These are phyloP conservation scores for Peziza echinospora DNA, from an alignment of 495 filamentous ascomycete genomes.

Conservation along the genomic window DNA sequence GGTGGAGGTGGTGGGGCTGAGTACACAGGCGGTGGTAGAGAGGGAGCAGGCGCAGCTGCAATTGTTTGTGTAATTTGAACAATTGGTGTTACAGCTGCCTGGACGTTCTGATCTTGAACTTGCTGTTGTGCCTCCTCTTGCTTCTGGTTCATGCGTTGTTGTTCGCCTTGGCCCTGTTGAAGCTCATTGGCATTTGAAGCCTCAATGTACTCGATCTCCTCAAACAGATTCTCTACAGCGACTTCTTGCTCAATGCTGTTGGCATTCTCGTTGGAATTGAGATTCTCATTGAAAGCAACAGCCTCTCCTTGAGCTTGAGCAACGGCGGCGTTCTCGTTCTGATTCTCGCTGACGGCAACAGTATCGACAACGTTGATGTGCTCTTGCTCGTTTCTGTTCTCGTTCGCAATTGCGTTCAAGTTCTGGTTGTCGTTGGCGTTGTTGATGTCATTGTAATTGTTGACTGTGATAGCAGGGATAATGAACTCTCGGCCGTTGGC, in stretches of 20 bases:
- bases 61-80: conserved; percentile 5
- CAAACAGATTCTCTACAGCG: conserved; percentile 15
- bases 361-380: not conserved
- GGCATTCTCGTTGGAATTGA: conserved; percentile 2
- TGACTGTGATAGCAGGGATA: conserved; percentile 20
- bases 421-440: conserved; percentile 21
- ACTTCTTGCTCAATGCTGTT: conserved; percentile 17
- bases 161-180: conserved; percentile 13
- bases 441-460: conserved; percentile 20
- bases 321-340: not conserved
- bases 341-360: not conserved
- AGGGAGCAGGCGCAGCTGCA: not conserved
- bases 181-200: conserved; percentile 6
- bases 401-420: conserved; percentile 14
- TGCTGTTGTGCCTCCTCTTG: conserved; percentile 4
- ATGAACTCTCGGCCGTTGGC: conserved; percentile 19
- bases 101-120: conserved; percentile 14
- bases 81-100: conserved; percentile 14
- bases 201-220: conserved; percentile 15
- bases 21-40: not conserved
- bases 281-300: not conserved
- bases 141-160: conserved; percentile 5
- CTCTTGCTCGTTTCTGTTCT: conserved; percentile 3
- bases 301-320: not conserved
- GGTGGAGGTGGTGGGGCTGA: no score